Percentiles rank a stretch among this genome's conserved stretches.
These are phyloP conservation scores for Calycina marina DNA, from an alignment of 2,329 filamentous ascomycete genomes.

Conservation along the genomic window DNA sequence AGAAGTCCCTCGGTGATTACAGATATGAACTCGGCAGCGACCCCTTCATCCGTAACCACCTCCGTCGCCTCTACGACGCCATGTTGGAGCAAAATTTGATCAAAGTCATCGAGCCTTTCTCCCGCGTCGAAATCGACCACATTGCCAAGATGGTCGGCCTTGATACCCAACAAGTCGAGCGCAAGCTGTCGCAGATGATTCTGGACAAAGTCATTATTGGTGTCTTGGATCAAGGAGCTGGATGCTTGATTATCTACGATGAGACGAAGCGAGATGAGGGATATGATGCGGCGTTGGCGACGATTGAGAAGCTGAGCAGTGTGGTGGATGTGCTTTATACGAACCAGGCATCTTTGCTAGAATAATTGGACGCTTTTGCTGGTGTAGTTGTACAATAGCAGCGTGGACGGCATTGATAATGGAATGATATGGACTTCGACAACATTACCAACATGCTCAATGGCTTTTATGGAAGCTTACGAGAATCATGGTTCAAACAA, in stretches of 20 bases:
- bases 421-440: too few species aligned
- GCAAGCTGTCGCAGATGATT: conserved; percentile 98
- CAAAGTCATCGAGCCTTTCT: conserved; percentile 99
- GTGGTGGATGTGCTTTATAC: conserved; percentile 97
- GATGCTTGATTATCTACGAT: conserved; percentile 92
- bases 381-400: conserved; percentile 19
- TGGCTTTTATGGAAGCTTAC: too few species aligned
- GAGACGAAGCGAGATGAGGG: conserved; percentile 86
- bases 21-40: conserved; percentile 89
- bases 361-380: conserved; percentile 37
- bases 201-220: conserved; percentile 98
- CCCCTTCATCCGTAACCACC: conserved; percentile 91
- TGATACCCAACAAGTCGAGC: conserved; percentile 91
- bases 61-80: conserved; percentile 88
- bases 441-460: neutral
- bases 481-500: too few species aligned
- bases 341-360: conserved; percentile 89
- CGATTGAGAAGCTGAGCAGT: conserved; percentile 91
- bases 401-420: conserved; percentile 6
- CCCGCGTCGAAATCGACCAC: conserved; percentile 88
- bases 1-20: conserved; percentile 79
- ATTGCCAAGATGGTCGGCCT: conserved; percentile 96
- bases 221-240: conserved; percentile 92
- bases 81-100: conserved; percentile 99
- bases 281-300: conserved; percentile 86